Evolutionary conservation across 2,329 filamentous ascomycete species (phyloP).

Genomic region (Diatrype stigma): DNA sequence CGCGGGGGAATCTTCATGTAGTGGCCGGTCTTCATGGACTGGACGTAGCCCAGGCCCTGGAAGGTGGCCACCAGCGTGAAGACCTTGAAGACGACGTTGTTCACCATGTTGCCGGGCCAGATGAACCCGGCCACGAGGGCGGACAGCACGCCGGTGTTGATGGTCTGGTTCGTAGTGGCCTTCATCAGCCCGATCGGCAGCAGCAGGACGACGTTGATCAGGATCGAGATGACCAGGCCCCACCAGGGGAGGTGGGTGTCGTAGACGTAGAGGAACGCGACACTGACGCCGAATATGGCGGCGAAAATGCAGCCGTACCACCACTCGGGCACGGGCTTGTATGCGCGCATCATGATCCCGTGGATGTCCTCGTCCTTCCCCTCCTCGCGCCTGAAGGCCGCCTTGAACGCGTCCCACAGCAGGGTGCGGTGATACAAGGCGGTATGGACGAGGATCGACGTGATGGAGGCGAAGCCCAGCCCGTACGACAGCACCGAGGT

Average conservation of each 20-base stretch:
- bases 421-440: conserved; percentile 52
- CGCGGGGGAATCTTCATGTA: conserved; percentile 49
- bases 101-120: conserved; percentile 27
- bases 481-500: conserved; percentile 60
- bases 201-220: conserved; percentile 10
- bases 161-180: conserved; percentile 13
- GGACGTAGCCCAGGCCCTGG: conserved; percentile 20
- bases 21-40: neutral
- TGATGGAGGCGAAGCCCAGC: conserved; percentile 63
- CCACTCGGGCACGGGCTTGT: conserved; percentile 1
- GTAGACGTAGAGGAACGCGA: conserved; percentile 9
- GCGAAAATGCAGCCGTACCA: conserved; percentile 1
- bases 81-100: conserved; percentile 22
- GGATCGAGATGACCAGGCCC: conserved; percentile 12
- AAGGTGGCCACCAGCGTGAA: conserved; percentile 19
- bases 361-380: neutral
- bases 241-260: conserved; percentile 12
- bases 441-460: conserved; percentile 56
- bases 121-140: conserved; percentile 24
- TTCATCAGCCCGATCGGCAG: conserved; percentile 16
- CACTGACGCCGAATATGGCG: conserved; percentile 1
- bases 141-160: conserved; percentile 9
- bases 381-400: neutral
- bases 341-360: neutral
- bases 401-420: neutral